These are phyloP conservation scores for Populus ilicifolia DNA, from an alignment of 345 rosid genomes.

Conservation along the genomic window DNA sequence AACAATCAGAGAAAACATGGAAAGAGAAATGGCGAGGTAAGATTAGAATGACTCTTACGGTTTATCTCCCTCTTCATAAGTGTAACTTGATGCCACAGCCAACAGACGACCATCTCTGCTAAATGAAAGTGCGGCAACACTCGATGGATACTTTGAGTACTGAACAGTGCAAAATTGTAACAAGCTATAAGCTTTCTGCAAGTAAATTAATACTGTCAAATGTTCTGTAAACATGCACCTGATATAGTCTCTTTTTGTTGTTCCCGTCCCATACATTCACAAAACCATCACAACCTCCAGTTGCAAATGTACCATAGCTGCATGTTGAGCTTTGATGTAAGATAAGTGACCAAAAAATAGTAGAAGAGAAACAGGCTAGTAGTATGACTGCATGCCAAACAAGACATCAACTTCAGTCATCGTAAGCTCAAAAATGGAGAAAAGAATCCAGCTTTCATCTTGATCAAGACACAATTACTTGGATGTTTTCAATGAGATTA, in stretches of 20 bases:
- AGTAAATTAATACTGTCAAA: not conserved
- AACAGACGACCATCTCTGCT: conserved; percentile 91
- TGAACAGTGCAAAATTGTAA: conserved; percentile 28
- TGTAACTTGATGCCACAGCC: conserved; percentile 98
- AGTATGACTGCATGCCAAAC: not conserved
- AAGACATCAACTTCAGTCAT: not conserved
- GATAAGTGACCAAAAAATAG: not conserved
- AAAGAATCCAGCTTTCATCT: not conserved
- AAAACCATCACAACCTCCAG: conserved; percentile 98
- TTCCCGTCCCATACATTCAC: conserved; percentile 97
- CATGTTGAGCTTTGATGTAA: conserved; percentile 18
- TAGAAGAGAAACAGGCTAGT: not conserved
- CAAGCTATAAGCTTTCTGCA: not conserved
- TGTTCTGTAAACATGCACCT: conserved; percentile 40
- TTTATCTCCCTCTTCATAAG: conserved; percentile 94
- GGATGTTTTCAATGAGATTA: not conserved
- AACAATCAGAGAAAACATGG: conserved; percentile 1
- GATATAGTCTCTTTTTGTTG: conserved; percentile 98
- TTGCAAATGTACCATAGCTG: conserved; percentile 98
- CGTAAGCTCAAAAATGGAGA: not conserved
- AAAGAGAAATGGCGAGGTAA: not conserved
- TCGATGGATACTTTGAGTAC: conserved; percentile 91
- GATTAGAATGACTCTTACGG: conserved; percentile 44
- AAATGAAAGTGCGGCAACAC: conserved; percentile 88
- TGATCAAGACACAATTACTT: not conserved